Conservation (phyloP, 805 yeast genomes). For the Pichia cabralensis region DNA sequence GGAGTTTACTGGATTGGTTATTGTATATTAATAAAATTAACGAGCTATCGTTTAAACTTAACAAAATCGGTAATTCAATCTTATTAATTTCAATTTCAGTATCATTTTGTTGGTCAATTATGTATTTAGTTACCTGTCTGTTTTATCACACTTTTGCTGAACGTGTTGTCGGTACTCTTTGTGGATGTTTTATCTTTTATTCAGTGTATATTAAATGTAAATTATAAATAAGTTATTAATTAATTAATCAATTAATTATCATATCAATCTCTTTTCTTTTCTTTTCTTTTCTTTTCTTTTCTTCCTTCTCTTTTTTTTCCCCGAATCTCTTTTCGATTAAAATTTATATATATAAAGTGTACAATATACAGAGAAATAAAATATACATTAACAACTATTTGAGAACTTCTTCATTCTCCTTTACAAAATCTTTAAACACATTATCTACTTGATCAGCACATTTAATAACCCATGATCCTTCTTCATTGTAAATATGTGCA, state of each 20-base stretch:
- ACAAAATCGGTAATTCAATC: not conserved
- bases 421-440: constrained; percentile 19
- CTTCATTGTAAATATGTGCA: constrained; percentile 62
- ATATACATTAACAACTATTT: no score
- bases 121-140: constrained; percentile 34
- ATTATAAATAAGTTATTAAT: no score
- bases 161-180: constrained; percentile 32
- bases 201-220: constrained; percentile 15
- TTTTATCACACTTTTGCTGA: constrained; percentile 42
- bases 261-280: no score
- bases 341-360: no score
- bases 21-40: constrained; percentile 1
- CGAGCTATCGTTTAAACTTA: constrained; percentile 1
- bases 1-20: constrained; percentile 1
- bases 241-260: no score
- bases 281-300: no score
- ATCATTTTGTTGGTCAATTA: constrained; percentile 26
- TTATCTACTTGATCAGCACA: constrained; percentile 44
- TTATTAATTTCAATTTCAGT: not conserved
- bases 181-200: constrained; percentile 29
- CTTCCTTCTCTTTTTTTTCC: no score
- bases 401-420: constrained; percentile 4
- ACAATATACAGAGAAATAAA: no score
- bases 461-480: constrained; percentile 50
- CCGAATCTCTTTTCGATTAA: no score